phyloP scores from a whole-genome alignment of 2,329 filamentous ascomycete genomes.

The Diaporthe sp. region DNA sequence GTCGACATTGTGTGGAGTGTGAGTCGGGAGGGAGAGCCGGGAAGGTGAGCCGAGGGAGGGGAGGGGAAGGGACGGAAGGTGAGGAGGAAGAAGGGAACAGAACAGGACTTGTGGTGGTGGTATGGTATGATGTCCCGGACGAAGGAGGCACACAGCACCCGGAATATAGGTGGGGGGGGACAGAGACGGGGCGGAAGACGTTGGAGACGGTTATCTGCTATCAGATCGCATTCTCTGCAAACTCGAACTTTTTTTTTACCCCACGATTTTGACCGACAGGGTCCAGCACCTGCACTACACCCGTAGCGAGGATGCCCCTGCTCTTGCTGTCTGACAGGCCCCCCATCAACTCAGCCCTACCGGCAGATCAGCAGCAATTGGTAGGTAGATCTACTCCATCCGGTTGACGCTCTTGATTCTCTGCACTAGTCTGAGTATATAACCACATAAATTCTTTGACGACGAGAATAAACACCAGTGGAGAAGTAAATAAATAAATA shows the following conservation, averaged over 20 bases:
- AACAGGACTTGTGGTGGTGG: no score
- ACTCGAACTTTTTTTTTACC: slow-evolving; percentile 31
- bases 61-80: neutral
- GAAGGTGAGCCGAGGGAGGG: no score
- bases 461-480: no score
- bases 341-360: slow-evolving; percentile 32
- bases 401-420: neutral
- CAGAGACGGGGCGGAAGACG: neutral
- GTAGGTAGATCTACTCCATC: neutral
- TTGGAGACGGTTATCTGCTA: neutral
- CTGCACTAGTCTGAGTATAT: neutral
- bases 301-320: neutral
- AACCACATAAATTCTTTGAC: no score
- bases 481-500: neutral
- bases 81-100: neutral
- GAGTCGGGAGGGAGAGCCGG: neutral
- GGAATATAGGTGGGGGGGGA: neutral
- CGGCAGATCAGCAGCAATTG: slow-evolving; percentile 5
- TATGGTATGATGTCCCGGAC: neutral
- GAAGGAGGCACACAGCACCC: neutral
- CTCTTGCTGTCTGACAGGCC: neutral
- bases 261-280: slow-evolving; percentile 11
- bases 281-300: slow-evolving; percentile 3
- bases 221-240: slow-evolving; percentile 11
- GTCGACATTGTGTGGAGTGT: slow-evolving; percentile 48